Conservation (phyloP, 371 early-diverging fungal genomes). For the Actinomortierella wolfii region DNA sequence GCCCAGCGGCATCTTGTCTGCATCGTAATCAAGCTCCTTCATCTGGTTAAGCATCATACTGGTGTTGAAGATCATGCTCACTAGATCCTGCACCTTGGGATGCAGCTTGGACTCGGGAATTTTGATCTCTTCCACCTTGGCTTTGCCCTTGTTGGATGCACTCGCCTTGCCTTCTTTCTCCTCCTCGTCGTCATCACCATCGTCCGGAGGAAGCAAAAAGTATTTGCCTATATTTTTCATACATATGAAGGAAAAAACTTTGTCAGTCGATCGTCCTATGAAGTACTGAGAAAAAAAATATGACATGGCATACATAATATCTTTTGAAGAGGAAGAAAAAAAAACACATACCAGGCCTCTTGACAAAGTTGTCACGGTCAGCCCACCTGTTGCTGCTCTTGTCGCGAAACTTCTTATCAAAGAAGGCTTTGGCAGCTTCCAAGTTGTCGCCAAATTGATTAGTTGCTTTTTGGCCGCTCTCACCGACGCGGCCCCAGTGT, state of each 20-base stretch:
- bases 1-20: conserved; percentile 67
- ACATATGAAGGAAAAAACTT: conserved; percentile 14
- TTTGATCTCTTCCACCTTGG: conserved; percentile 12
- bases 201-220: conserved; percentile 46
- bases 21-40: conserved; percentile 58
- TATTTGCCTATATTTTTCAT: conserved; percentile 34
- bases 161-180: conserved; percentile 25
- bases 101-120: conserved; percentile 52
- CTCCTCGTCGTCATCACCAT: conserved; percentile 55
- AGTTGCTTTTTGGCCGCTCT: conserved; percentile 43
- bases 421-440: conserved; percentile 44
- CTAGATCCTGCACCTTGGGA: conserved; percentile 53
- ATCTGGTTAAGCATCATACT: conserved; percentile 57
- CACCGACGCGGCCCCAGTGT: conserved; percentile 70
- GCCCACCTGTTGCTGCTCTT: conserved; percentile 66
- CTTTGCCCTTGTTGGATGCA: conserved; percentile 10
- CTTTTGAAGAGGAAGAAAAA: background rate
- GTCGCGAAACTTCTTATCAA: conserved; percentile 56
- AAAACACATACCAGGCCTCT: conserved; percentile 38
- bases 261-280: background rate
- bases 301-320: too few species aligned
- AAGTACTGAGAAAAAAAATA: too few species aligned
- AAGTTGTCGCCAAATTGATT: conserved; percentile 5
- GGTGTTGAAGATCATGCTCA: conserved; percentile 58
- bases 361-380: conserved; percentile 57